phyloP scores from a whole-genome alignment of 352 stramenopile species.

The Pythium myriotylum region DNA sequence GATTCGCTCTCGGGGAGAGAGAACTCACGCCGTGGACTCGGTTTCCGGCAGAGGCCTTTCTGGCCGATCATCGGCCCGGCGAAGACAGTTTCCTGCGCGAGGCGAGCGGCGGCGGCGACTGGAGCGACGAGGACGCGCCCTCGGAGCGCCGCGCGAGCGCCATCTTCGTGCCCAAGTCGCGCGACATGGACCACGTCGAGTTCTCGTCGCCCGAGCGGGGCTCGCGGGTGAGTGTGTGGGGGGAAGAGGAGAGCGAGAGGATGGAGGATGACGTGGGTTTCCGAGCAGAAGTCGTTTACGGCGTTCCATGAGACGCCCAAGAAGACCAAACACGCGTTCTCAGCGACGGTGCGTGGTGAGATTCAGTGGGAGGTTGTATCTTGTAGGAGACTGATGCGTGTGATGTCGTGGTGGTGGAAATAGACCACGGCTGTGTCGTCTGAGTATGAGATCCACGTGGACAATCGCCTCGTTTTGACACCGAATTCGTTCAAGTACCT shows the following conservation, averaged over 20 bases:
- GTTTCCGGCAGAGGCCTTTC: constrained; percentile 30
- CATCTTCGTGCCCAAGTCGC: constrained; percentile 76
- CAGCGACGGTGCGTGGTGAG: background rate
- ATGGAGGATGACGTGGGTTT: background rate
- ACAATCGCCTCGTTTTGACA: constrained; percentile 56
- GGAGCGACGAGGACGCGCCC: constrained; percentile 37
- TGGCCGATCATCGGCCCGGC: constrained; percentile 17
- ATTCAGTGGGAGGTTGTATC: background rate
- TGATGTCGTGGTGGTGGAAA: background rate
- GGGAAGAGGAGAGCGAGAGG: too few species aligned
- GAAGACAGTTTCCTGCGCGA: constrained; percentile 33
- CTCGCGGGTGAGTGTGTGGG: constrained; percentile 2
- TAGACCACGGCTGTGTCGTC: constrained; percentile 64
- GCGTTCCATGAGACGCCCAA: background rate
- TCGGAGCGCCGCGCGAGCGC: constrained; percentile 48
- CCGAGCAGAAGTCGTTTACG: background rate
- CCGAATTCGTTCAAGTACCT: constrained; percentile 76
- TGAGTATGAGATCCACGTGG: constrained; percentile 72
- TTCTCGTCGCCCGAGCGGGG: constrained; percentile 51
- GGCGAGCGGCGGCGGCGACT: constrained; percentile 1
- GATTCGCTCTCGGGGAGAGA: too few species aligned
- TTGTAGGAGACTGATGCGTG: background rate
- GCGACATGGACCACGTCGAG: constrained; percentile 70
- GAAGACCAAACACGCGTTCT: background rate
- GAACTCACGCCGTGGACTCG: too few species aligned